Conservation (phyloP, 2,329 filamentous ascomycete genomes). For the Diplodia sapinea region DNA sequence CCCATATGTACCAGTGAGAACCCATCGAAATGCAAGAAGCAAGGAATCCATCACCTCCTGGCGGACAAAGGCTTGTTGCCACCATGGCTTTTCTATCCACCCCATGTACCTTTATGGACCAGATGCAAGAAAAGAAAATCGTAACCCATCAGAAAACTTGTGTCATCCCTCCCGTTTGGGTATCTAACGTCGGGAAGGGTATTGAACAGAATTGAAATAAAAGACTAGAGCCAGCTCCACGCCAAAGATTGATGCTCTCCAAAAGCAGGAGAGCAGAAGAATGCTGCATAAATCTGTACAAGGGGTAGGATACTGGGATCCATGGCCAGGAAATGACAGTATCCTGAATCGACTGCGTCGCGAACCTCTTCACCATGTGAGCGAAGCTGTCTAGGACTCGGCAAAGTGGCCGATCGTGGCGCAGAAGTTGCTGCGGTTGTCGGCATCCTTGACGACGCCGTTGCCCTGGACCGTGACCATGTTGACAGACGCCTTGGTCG, state of each 20-base stretch:
- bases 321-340: conserved; percentile 20
- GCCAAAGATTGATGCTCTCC: conserved; percentile 24
- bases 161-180: conserved; percentile 17
- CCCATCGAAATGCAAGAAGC: conserved; percentile 4
- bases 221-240: conserved; percentile 21
- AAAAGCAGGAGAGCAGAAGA: conserved; percentile 5
- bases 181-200: conserved; percentile 25
- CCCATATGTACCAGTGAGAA: conserved; percentile 22
- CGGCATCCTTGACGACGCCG: conserved; percentile 48
- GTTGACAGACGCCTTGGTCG: conserved; percentile 56
- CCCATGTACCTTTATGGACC: conserved; percentile 15
- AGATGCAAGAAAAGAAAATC: conserved; percentile 22
- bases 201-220: conserved; percentile 20
- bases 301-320: conserved; percentile 5
- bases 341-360: not conserved
- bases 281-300: conserved; percentile 28
- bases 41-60: conserved; percentile 12
- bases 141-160: conserved; percentile 1
- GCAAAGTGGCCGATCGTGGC: conserved; percentile 50
- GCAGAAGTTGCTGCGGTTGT: conserved; percentile 58
- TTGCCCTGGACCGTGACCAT: conserved; percentile 53
- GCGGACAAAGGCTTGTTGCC: not conserved
- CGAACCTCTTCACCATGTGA: not conserved
- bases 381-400: conserved; percentile 7
- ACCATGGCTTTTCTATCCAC: conserved; percentile 12